Evolutionary conservation across 2,329 filamentous ascomycete species (phyloP).

Genomic region (Pestalotiopsis sp.): DNA sequence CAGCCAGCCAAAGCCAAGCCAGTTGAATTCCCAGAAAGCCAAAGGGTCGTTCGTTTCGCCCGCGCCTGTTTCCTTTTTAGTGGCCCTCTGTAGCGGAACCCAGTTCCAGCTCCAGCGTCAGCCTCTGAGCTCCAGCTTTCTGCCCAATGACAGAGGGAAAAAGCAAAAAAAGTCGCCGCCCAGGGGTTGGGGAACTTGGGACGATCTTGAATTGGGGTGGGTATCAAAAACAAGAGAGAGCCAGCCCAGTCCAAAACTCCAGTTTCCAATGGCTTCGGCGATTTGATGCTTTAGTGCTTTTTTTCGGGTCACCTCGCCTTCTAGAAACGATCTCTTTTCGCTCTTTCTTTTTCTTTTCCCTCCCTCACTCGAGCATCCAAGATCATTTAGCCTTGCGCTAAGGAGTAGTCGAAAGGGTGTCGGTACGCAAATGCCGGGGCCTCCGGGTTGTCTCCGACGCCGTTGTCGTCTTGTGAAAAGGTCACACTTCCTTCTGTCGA

Average conservation of each 20-base stretch:
- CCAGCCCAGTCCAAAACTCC: not conserved
- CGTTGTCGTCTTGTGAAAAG: not conserved
- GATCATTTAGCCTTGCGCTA: constrained; percentile 3
- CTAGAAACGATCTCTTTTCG: not conserved
- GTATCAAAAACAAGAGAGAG: no score
- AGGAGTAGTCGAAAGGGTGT: not conserved
- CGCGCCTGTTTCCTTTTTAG: not conserved
- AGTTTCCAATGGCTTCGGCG: not conserved
- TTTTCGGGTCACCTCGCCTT: not conserved
- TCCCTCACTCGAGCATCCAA: not conserved
- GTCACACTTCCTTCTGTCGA: not conserved
- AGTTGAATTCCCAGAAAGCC: no score
- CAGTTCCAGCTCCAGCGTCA: not conserved
- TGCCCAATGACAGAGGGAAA: not conserved
- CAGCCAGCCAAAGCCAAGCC: no score
- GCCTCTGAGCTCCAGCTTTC: not conserved
- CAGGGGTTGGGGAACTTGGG: not conserved
- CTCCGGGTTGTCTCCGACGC: not conserved
- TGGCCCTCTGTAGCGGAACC: not conserved
- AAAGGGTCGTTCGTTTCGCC: not conserved
- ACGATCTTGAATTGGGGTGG: not conserved
- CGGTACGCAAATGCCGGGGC: constrained; percentile 1
- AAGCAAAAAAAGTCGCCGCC: not conserved
- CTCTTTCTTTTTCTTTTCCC: not conserved
- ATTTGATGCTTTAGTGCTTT: not conserved